phyloP scores from a whole-genome alignment of 1,284 basidiomycete species.

The Apiotrichum akiyoshidainum region DNA sequence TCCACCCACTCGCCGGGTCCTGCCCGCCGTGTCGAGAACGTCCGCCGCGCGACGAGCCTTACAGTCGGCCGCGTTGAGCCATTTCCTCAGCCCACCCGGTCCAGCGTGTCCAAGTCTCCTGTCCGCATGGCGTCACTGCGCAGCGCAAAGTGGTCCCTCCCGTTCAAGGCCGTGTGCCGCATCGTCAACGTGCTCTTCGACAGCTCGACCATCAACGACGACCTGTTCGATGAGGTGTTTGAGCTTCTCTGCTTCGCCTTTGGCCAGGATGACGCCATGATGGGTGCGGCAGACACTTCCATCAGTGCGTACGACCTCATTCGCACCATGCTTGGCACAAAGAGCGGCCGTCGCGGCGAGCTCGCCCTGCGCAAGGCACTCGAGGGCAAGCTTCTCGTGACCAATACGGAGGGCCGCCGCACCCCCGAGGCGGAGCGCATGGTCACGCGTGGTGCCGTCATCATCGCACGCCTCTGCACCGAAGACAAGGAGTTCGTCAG shows the following conservation, averaged over 20 bases:
- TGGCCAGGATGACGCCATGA: constrained; percentile 33
- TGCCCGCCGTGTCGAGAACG: neutral
- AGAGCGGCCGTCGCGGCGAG: constrained; percentile 39
- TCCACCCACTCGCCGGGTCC: neutral
- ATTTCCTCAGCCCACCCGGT: constrained; percentile 6
- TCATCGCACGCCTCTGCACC: constrained; percentile 30
- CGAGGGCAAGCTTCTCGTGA: constrained; percentile 29
- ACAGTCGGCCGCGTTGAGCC: constrained; percentile 19
- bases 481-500: constrained; percentile 26
- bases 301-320: constrained; percentile 28
- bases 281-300: constrained; percentile 22
- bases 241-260: constrained; percentile 37
- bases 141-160: constrained; percentile 25
- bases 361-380: constrained; percentile 35
- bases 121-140: neutral
- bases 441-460: constrained; percentile 40
- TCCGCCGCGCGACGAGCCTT: constrained; percentile 11
- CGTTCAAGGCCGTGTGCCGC: constrained; percentile 28
- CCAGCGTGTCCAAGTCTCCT: constrained; percentile 10
- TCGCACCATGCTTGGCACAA: constrained; percentile 31
- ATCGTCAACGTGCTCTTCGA: constrained; percentile 34
- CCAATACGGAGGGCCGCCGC: constrained; percentile 20
- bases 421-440: constrained; percentile 32
- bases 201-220: constrained; percentile 31
- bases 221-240: constrained; percentile 37